Conservation (phyloP, 1,284 basidiomycete species). For the Tilletia walkeri region DNA sequence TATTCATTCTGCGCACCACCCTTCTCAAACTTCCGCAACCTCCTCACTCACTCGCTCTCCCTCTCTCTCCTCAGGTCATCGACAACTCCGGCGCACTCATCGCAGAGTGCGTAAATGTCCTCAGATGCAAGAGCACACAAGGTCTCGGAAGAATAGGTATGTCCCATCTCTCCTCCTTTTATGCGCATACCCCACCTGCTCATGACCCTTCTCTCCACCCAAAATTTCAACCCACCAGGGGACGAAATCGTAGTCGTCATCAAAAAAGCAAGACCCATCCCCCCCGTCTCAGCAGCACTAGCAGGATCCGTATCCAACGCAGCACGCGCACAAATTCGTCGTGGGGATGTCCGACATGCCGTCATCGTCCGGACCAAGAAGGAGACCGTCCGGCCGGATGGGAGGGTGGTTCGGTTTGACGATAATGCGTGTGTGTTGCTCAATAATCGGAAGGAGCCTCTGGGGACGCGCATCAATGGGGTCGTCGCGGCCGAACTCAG, state of each 20-base stretch:
- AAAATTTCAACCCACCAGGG: slow-evolving; percentile 61
- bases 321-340: slow-evolving; percentile 64
- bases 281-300: slow-evolving; percentile 27
- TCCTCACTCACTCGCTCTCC: background rate
- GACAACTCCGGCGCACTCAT: slow-evolving; percentile 97
- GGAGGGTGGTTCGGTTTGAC: slow-evolving; percentile 83
- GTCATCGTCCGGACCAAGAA: slow-evolving; percentile 91
- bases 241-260: slow-evolving; percentile 98
- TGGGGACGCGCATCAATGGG: slow-evolving; percentile 90
- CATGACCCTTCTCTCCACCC: slow-evolving; percentile 62
- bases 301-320: slow-evolving; percentile 63
- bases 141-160: slow-evolving; percentile 69
- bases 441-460: slow-evolving; percentile 95
- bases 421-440: slow-evolving; percentile 95
- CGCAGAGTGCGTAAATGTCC: slow-evolving; percentile 93
- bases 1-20: background rate
- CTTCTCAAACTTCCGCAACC: background rate
- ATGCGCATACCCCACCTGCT: slow-evolving; percentile 16
- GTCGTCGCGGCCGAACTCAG: slow-evolving; percentile 87
- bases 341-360: slow-evolving; percentile 89
- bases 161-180: slow-evolving; percentile 21
- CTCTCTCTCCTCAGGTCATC: slow-evolving; percentile 68
- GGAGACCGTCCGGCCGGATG: slow-evolving; percentile 77
- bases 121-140: slow-evolving; percentile 82
- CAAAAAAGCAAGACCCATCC: slow-evolving; percentile 81